These are phyloP conservation scores for Kurtzmaniella fragi DNA, from an alignment of 805 yeast genomes.

Conservation along the genomic window DNA sequence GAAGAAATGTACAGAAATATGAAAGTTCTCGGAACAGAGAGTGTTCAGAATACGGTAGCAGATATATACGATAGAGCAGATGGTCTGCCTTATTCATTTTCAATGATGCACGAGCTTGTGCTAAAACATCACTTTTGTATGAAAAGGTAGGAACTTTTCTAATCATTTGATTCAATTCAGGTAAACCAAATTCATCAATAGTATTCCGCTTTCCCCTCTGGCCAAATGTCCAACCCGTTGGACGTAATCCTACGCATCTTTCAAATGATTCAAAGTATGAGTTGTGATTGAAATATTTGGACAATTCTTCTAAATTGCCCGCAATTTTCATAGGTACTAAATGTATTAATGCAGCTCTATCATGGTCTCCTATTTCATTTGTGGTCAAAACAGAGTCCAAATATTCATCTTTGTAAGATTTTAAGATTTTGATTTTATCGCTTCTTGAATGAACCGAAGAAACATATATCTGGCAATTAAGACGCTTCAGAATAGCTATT, in stretches of 20 bases:
- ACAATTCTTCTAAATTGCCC: slow-evolving; percentile 40
- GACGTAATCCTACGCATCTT: slow-evolving; percentile 66
- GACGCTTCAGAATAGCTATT: slow-evolving; percentile 48
- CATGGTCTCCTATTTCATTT: slow-evolving; percentile 38
- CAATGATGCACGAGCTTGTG: slow-evolving; percentile 16
- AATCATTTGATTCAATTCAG: slow-evolving; percentile 9
- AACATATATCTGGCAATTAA: slow-evolving; percentile 53
- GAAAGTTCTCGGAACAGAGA: slow-evolving; percentile 81
- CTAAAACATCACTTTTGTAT: slow-evolving; percentile 24
- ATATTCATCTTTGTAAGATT: slow-evolving; percentile 42
- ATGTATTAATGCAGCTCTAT: slow-evolving; percentile 51
- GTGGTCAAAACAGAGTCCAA: slow-evolving; percentile 23
- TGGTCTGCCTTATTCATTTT: slow-evolving; percentile 13
- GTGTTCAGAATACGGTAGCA: slow-evolving; percentile 91
- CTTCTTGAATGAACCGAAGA: slow-evolving; percentile 41
- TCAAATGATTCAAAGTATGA: slow-evolving; percentile 44
- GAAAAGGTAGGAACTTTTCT: slow-evolving; percentile 15
- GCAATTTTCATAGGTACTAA: slow-evolving; percentile 63
- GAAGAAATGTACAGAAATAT: slow-evolving; percentile 52
- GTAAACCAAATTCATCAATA: slow-evolving; percentile 4
- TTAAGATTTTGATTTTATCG: slow-evolving; percentile 37
- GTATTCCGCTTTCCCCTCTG: slow-evolving; percentile 3
- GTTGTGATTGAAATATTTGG: slow-evolving; percentile 45
- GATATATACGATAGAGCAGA: slow-evolving; percentile 40
- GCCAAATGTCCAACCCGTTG: slow-evolving; percentile 86